These are phyloP conservation scores for Rhodotorula paludigena DNA, from an alignment of 768 basidiomycete genomes.

Conservation along the genomic window DNA sequence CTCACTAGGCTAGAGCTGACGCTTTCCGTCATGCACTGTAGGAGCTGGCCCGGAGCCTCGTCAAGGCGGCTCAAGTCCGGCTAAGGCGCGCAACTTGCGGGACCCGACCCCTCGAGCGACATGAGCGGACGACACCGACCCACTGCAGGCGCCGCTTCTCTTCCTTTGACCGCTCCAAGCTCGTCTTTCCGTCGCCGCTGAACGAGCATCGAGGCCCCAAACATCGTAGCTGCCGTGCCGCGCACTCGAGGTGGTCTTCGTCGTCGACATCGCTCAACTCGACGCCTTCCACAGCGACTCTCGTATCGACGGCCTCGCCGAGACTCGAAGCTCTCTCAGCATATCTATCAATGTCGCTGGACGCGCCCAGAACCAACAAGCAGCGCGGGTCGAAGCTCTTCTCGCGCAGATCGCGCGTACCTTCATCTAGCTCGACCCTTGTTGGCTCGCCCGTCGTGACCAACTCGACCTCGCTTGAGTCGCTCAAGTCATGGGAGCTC, in stretches of 20 bases:
- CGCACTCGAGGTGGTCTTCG: neutral
- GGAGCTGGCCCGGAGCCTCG: too few species aligned
- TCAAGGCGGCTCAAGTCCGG: too few species aligned
- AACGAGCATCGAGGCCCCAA: neutral
- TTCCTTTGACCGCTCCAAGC: neutral
- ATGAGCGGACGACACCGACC: neutral
- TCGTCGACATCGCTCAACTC: neutral
- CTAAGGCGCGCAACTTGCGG: too few species aligned
- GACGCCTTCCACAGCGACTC: too few species aligned
- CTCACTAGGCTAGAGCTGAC: too few species aligned
- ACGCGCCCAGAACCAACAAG: too few species aligned
- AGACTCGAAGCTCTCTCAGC: too few species aligned
- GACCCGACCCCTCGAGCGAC: neutral
- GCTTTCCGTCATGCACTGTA: too few species aligned
- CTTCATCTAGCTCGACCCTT: neutral
- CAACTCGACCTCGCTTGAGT: neutral
- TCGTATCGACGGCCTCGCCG: too few species aligned
- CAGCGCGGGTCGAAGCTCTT: neutral
- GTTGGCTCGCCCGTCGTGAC: neutral
- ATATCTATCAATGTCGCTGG: too few species aligned
- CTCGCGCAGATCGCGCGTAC: neutral
- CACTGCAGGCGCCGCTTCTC: neutral
- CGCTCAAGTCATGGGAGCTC: neutral
- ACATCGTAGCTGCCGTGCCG: neutral
- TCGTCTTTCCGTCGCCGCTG: constrained; percentile 1